Conservation (phyloP, 768 basidiomycete species). For the Hericium erinaceus region DNA sequence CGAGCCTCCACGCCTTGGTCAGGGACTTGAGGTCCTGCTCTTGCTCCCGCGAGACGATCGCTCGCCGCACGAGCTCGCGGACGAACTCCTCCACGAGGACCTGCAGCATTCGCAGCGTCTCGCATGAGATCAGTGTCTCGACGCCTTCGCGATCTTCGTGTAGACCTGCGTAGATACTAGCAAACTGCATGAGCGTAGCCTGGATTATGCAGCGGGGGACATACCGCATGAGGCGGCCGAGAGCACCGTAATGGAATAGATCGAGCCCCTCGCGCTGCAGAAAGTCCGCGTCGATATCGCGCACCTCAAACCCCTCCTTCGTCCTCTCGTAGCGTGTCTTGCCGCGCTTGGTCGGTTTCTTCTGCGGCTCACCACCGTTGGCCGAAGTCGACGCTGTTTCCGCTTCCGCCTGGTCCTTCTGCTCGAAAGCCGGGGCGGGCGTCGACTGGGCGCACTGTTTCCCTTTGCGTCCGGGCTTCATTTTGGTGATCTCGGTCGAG, state of each 20-base stretch:
- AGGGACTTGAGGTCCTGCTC: constrained; percentile 48
- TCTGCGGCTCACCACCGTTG: constrained; percentile 3
- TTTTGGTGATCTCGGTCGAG: constrained; percentile 21
- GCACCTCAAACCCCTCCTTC: constrained; percentile 29
- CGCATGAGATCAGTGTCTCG: constrained; percentile 33
- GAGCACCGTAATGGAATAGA: constrained; percentile 34
- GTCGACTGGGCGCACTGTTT: neutral
- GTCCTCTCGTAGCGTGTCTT: constrained; percentile 37
- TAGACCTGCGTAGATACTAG: constrained; percentile 23
- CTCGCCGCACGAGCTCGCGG: constrained; percentile 38
- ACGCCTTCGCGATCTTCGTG: constrained; percentile 15
- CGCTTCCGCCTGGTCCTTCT: neutral
- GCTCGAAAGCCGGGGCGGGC: neutral
- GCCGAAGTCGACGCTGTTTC: constrained; percentile 9
- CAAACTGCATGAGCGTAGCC: neutral
- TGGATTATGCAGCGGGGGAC: constrained; percentile 3
- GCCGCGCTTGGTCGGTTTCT: constrained; percentile 23
- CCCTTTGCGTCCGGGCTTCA: constrained; percentile 32
- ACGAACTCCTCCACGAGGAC: constrained; percentile 41
- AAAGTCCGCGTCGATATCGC: constrained; percentile 36
- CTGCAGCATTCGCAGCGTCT: constrained; percentile 37
- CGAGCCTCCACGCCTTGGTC: constrained; percentile 51
- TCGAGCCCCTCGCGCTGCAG: constrained; percentile 37
- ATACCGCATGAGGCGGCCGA: constrained; percentile 34
- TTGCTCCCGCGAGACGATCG: constrained; percentile 48